These are phyloP conservation scores for Dianthus caryophyllus DNA, from an alignment of 148 eudicot species.

Conservation along the genomic window DNA sequence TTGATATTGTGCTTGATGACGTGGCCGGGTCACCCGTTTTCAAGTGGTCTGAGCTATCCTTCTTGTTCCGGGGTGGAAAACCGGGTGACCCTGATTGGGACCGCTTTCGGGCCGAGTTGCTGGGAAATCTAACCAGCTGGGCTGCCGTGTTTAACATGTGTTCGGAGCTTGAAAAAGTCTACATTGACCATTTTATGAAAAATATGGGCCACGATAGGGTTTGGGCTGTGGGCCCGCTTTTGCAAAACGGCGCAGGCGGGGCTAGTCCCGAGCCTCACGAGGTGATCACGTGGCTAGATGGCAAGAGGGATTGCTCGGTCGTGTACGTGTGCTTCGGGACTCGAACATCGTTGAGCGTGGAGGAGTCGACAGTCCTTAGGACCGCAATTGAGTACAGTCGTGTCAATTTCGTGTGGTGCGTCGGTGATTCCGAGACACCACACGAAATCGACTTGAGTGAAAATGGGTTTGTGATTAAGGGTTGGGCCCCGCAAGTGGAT, in stretches of 20 bases:
- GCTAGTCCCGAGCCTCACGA: no score
- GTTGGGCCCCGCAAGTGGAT: slow-evolving; percentile 44
- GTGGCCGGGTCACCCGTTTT: slow-evolving; percentile 18
- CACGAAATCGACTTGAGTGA: neutral
- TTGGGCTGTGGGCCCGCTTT: slow-evolving; percentile 31
- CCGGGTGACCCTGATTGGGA: slow-evolving; percentile 23
- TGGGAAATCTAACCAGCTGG: slow-evolving; percentile 26
- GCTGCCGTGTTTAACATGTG: slow-evolving; percentile 28
- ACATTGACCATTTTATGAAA: slow-evolving; percentile 26
- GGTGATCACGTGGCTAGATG: slow-evolving; percentile 42
- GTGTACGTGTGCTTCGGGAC: slow-evolving; percentile 32
- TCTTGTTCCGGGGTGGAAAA: slow-evolving; percentile 9
- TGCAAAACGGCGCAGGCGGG: slow-evolving; percentile 5
- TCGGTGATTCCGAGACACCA: neutral
- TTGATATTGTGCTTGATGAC: slow-evolving; percentile 3
- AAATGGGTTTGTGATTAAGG: slow-evolving; percentile 32
- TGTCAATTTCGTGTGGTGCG: slow-evolving; percentile 26
- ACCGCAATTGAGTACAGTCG: slow-evolving; percentile 18
- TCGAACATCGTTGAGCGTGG: slow-evolving; percentile 15
- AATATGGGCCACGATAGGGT: slow-evolving; percentile 24
- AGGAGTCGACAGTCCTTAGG: slow-evolving; percentile 14
- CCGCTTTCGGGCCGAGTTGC: slow-evolving; percentile 14
- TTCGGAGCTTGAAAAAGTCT: slow-evolving; percentile 22
- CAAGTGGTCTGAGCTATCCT: slow-evolving; percentile 25
- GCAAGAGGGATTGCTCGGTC: slow-evolving; percentile 20